phyloP scores from a whole-genome alignment of 225 moss, liverwort and hornwort species.

The Ulota crispa region DNA sequence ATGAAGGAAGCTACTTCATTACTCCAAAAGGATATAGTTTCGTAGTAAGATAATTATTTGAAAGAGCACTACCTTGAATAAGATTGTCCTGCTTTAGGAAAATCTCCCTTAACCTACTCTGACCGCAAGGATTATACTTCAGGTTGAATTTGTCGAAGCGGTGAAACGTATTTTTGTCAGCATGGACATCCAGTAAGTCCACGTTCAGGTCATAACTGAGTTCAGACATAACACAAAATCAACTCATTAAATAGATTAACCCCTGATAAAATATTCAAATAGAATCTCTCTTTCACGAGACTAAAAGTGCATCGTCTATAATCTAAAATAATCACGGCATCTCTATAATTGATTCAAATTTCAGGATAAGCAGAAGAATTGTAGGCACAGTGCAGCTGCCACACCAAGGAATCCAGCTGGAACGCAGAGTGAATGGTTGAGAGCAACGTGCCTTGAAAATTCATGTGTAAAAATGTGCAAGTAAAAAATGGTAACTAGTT shows the following conservation, averaged over 20 bases:
- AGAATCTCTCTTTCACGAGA: not conserved
- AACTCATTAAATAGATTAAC: not conserved
- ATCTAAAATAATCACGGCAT: not conserved
- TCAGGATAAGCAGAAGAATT: constrained; percentile 8
- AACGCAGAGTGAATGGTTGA: not conserved
- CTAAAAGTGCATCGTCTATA: not conserved
- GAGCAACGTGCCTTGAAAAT: not conserved
- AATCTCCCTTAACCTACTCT: constrained; percentile 94
- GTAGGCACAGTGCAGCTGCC: not conserved
- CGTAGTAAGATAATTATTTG: not conserved
- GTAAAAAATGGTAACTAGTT: not conserved
- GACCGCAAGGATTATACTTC: constrained; percentile 97
- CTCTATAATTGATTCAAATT: not conserved
- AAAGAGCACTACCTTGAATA: constrained; percentile 65
- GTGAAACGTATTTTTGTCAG: constrained; percentile 96
- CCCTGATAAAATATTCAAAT: not conserved
- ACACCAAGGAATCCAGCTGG: not conserved
- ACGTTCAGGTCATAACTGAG: constrained; percentile 92
- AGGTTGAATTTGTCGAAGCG: constrained; percentile 99
- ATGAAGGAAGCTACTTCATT: not conserved
- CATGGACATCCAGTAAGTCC: constrained; percentile 95
- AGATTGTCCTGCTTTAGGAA: constrained; percentile 98
- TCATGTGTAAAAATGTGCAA: not conserved
- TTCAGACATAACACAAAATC: constrained; percentile 11
- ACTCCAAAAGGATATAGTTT: not conserved